Evolutionary conservation across 2,329 filamentous ascomycete species (phyloP).

Genomic region (Beauveria varroae): DNA sequence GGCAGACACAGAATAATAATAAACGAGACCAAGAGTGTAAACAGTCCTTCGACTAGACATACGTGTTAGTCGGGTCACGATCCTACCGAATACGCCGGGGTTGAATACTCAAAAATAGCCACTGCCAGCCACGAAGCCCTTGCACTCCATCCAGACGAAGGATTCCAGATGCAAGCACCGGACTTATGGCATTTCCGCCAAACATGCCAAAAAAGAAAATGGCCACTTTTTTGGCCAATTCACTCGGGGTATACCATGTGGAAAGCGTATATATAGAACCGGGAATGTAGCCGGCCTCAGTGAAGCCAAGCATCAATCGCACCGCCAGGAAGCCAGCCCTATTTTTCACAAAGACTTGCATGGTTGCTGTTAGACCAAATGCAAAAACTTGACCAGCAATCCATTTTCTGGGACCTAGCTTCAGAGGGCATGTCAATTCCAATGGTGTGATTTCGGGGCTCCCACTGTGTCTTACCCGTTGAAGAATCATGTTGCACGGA

Average conservation of each 20-base stretch:
- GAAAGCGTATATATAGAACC: constrained; percentile 44
- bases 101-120: constrained; percentile 38
- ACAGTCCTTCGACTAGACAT: neutral
- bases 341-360: constrained; percentile 36
- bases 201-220: constrained; percentile 49
- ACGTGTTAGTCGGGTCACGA: neutral
- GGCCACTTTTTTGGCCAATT: constrained; percentile 39
- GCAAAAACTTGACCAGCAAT: constrained; percentile 40
- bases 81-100: too few species aligned
- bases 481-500: constrained; percentile 40
- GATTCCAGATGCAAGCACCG: constrained; percentile 40
- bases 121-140: constrained; percentile 41
- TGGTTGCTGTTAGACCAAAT: constrained; percentile 38
- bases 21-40: neutral
- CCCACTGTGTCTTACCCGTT: constrained; percentile 16
- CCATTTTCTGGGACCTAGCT: constrained; percentile 40
- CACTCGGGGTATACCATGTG: constrained; percentile 40
- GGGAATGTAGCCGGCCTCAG: constrained; percentile 45
- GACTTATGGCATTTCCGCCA: constrained; percentile 40
- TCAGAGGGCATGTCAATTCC: neutral
- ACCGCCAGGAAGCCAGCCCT: constrained; percentile 36
- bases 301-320: constrained; percentile 37
- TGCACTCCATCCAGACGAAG: constrained; percentile 34
- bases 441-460: neutral
- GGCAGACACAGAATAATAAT: neutral